Evolutionary conservation across 1,284 basidiomycete species (phyloP).

Genomic region (Ganoderma boninense): DNA sequence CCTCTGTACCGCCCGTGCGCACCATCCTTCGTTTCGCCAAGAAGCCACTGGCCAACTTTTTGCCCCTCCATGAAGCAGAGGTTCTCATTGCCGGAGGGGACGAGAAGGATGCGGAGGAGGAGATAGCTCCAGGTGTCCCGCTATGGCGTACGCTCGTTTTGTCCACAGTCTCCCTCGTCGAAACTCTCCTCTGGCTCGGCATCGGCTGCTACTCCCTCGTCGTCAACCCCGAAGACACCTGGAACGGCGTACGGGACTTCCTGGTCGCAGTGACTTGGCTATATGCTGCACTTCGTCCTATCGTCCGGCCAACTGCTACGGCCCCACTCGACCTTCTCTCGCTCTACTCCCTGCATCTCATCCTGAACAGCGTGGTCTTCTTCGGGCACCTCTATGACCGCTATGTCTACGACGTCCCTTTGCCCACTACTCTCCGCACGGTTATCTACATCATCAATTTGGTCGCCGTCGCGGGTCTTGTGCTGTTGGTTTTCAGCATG

Average conservation of each 20-base stretch:
- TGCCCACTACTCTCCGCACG: slow-evolving; percentile 45
- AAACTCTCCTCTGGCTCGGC: slow-evolving; percentile 60
- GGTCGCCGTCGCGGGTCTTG: slow-evolving; percentile 45
- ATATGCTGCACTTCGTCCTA: slow-evolving; percentile 57
- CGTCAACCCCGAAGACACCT: slow-evolving; percentile 38
- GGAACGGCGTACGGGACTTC: slow-evolving; percentile 46
- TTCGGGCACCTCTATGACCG: slow-evolving; percentile 59
- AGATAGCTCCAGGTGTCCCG: slow-evolving; percentile 41
- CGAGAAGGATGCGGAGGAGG: slow-evolving; percentile 30
- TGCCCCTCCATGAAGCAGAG: slow-evolving; percentile 70
- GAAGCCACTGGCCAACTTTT: slow-evolving; percentile 53
- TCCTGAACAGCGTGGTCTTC: slow-evolving; percentile 51
- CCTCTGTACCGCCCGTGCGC: slow-evolving; percentile 43
- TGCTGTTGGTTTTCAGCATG: slow-evolving; percentile 61
- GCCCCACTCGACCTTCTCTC: slow-evolving; percentile 62
- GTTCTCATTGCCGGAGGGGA: slow-evolving; percentile 46
- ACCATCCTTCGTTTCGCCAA: slow-evolving; percentile 41
- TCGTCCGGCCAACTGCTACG: slow-evolving; percentile 50
- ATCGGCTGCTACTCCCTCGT: slow-evolving; percentile 53
- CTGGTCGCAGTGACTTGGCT: slow-evolving; percentile 62
- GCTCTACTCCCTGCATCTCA: slow-evolving; percentile 56
- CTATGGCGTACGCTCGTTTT: slow-evolving; percentile 67
- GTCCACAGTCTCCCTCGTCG: slow-evolving; percentile 55
- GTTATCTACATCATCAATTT: slow-evolving; percentile 52
- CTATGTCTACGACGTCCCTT: slow-evolving; percentile 46